These are phyloP conservation scores for Cordyceps militaris DNA, from an alignment of 2,329 filamentous ascomycete genomes.

Conservation along the genomic window DNA sequence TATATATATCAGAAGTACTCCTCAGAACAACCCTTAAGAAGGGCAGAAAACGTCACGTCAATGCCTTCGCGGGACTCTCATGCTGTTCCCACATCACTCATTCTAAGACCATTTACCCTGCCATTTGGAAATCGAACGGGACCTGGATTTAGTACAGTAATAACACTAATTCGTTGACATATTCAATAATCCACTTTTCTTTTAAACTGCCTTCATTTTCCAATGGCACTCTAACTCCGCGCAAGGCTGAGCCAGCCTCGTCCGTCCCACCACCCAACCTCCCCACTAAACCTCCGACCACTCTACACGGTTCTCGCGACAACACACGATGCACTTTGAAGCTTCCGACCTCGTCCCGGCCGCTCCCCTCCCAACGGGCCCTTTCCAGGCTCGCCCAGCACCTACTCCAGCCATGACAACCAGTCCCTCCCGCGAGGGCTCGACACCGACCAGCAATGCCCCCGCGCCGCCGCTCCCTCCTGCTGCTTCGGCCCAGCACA, in stretches of 20 bases:
- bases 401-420: neutral
- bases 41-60: no score
- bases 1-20: no score
- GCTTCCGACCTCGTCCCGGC: neutral
- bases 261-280: slow-evolving; percentile 2
- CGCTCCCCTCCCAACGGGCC: neutral
- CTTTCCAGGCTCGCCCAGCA: neutral
- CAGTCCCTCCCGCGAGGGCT: slow-evolving; percentile 7
- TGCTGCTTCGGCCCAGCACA: neutral
- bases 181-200: no score
- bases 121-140: no score
- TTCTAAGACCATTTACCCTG: no score
- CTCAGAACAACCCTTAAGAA: no score
- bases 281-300: slow-evolving; percentile 7
- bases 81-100: no score
- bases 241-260: neutral
- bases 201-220: no score
- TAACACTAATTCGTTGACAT: no score
- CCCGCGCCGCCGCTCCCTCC: neutral
- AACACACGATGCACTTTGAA: neutral
- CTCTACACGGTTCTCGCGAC: slow-evolving; percentile 4
- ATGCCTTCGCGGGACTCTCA: no score
- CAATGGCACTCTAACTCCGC: no score
- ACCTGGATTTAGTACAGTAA: no score
- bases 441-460: neutral